Evolutionary conservation across 208 protist species (phyloP).

Genomic region (Leishmania mexicana): DNA sequence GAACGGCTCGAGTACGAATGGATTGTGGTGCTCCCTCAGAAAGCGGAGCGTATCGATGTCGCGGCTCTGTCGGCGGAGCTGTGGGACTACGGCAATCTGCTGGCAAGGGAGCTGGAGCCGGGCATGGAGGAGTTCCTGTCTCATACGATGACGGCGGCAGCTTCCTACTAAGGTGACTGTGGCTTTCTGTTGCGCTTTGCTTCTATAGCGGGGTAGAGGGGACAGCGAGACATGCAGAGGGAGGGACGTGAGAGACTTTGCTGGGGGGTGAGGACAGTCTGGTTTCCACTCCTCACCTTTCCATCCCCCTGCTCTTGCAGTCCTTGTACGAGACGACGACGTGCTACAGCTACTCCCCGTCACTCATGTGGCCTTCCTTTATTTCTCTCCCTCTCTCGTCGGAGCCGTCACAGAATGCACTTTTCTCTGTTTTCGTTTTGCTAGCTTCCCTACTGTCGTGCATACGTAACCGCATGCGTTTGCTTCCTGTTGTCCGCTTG

Average conservation of each 20-base stretch:
- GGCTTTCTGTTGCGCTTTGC: not conserved
- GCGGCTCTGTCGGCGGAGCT: constrained; percentile 64
- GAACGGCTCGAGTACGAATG: constrained; percentile 90
- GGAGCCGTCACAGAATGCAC: not conserved
- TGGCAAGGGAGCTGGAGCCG: constrained; percentile 67
- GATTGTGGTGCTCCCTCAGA: constrained; percentile 79
- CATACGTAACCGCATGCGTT: not conserved
- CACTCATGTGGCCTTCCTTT: not conserved
- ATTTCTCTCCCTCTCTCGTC: not conserved
- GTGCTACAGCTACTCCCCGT: not conserved
- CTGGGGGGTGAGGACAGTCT: not conserved
- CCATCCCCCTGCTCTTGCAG: not conserved
- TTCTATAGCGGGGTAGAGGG: not conserved
- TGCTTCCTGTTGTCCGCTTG: not conserved
- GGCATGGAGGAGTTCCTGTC: constrained; percentile 86
- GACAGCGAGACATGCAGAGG: no score
- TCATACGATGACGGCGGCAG: constrained; percentile 71
- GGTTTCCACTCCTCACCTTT: not conserved
- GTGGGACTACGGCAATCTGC: constrained; percentile 72
- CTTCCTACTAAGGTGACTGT: constrained; percentile 37
- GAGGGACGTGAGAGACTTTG: not conserved
- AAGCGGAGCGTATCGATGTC: constrained; percentile 72
- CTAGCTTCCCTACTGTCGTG: not conserved
- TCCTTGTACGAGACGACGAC: not conserved
- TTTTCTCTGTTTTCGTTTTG: not conserved